Evolutionary conservation across 805 yeast genomes (phyloP).

Genomic region (Saccharomycopsis microspora): DNA sequence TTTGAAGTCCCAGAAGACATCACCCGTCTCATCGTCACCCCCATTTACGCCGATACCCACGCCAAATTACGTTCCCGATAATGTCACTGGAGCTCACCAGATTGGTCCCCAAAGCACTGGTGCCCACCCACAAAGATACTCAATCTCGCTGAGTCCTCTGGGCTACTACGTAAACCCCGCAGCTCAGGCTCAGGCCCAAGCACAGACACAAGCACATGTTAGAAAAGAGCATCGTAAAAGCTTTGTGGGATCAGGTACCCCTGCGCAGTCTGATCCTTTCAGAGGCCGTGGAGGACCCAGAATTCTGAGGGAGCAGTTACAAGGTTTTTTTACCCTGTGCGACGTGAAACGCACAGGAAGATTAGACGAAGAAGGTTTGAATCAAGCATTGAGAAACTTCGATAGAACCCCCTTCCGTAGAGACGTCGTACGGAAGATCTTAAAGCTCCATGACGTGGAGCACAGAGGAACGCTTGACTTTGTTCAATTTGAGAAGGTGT

Average conservation of each 20-base stretch:
- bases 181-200: too few relatives aligned
- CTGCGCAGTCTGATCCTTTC: too few relatives aligned
- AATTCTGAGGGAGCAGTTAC: not conserved
- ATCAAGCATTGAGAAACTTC: conserved; percentile 9
- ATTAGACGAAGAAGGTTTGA: conserved; percentile 6
- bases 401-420: conserved; percentile 8
- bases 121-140: too few relatives aligned
- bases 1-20: not conserved
- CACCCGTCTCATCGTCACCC: not conserved
- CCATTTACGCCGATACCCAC: not conserved
- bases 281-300: too few relatives aligned
- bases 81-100: too few relatives aligned
- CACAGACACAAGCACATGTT: too few relatives aligned
- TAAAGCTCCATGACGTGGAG: conserved; percentile 6
- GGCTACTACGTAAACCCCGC: too few relatives aligned
- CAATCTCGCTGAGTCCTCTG: too few relatives aligned
- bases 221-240: too few relatives aligned
- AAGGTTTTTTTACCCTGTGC: conserved; percentile 3
- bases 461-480: conserved; percentile 4
- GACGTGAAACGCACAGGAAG: conserved; percentile 3
- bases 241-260: too few relatives aligned
- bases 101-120: too few relatives aligned
- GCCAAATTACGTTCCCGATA: too few relatives aligned
- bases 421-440: conserved; percentile 9
- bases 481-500: conserved; percentile 8